Evolutionary conservation across 1,284 basidiomycete species (phyloP), one percentile per base, ranked within the genome.

Genomic region (Psilocybe mexicana): DNA sequence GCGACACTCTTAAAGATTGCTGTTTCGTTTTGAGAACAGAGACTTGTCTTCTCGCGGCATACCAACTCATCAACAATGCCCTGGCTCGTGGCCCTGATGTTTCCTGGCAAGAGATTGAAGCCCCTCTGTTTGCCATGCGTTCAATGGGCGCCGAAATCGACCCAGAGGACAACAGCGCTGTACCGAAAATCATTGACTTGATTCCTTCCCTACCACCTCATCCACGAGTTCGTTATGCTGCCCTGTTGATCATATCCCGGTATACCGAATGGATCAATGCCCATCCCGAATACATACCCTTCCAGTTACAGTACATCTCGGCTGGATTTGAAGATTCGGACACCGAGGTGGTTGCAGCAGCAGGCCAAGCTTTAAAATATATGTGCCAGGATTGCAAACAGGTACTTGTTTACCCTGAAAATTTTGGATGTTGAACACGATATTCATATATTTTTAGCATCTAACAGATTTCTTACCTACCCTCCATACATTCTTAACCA

Each of bases 1-100:
- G 97, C 53, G 96, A 99, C 72, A 99, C 97, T 3, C 83, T 99
- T 65, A 99, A 99, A 76, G 97, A 99, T 72, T 99, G 97, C 72
- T 99, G 97, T 74, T 86, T 91, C 63, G 95, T 99, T 38, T 84
- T 99, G 38, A 93, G 95, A 30, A 85, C 95, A 2, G 88, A 94
- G 48, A 81, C 83, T 3, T 99, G 97, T 69, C 81, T 99, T 43
- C 76, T 88, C 52, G 81, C 88, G 6, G 86, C 94, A 8, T 92
- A 94, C 71, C 85, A 92, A 55, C 82, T 94, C 70, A 90, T 98
- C 63, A 86, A 88, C 23, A 72, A 77, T 1, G 91, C 92, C 2
- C 79, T 98, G 58, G 76, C 85, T 5, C 79, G 78, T 30, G 78
- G 78, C 18, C 68, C 81, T 23, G 75, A 78, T 51, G 72, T 83